Conservation (phyloP, 2,329 filamentous ascomycete genomes). For the Neobulgaria alba region DNA sequence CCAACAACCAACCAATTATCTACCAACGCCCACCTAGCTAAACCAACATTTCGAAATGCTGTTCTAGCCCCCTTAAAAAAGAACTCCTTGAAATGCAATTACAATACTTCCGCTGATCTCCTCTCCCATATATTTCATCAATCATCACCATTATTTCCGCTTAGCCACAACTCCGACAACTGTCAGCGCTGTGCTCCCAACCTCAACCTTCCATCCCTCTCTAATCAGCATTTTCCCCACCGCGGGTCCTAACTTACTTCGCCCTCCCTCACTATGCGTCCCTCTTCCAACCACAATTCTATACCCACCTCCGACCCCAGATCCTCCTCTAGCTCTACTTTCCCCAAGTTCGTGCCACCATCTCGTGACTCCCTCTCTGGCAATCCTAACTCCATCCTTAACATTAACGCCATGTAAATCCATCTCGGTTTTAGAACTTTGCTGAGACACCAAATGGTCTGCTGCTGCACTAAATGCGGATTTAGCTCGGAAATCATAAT, state of each 20-base stretch:
- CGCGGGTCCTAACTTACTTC: slow-evolving; percentile 66
- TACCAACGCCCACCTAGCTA: too few species aligned
- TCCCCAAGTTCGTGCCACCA: slow-evolving; percentile 76
- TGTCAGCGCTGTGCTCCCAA: slow-evolving; percentile 36
- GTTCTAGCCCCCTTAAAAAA: too few species aligned
- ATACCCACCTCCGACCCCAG: slow-evolving; percentile 41
- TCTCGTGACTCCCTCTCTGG: slow-evolving; percentile 50
- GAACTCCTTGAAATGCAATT: too few species aligned
- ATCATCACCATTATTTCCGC: not conserved
- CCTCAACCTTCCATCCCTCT: slow-evolving; percentile 77
- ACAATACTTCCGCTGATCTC: too few species aligned
- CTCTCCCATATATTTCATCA: not conserved
- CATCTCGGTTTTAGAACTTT: slow-evolving; percentile 52
- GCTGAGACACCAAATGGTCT: slow-evolving; percentile 57
- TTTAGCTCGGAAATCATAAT: slow-evolving; percentile 49
- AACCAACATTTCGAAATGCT: too few species aligned
- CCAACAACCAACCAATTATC: too few species aligned
- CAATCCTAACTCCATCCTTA: slow-evolving; percentile 71
- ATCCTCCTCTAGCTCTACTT: slow-evolving; percentile 28
- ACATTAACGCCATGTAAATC: slow-evolving; percentile 84
- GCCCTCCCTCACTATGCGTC: slow-evolving; percentile 67
- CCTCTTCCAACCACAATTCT: slow-evolving; percentile 76
- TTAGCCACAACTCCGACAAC: slow-evolving; percentile 3
- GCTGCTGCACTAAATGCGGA: slow-evolving; percentile 57
- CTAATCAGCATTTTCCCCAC: slow-evolving; percentile 67